Conservation (phyloP, 1,284 basidiomycete genomes). For the Rhodotorula sp. region DNA sequence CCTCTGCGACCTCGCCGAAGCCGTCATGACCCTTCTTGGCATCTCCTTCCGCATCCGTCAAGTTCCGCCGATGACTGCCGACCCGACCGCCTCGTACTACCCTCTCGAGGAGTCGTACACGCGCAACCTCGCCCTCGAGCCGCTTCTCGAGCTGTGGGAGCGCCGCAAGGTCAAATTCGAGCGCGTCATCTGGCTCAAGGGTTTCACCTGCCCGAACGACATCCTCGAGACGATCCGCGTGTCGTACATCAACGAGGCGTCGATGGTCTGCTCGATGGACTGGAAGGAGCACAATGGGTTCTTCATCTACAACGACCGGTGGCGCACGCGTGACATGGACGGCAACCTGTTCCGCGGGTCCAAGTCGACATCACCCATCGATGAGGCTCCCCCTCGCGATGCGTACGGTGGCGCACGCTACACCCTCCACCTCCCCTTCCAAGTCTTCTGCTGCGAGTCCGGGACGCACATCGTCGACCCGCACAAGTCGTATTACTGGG, state of each 20-base stretch:
- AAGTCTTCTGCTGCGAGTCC: slow-evolving; percentile 94
- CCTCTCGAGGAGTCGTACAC: slow-evolving; percentile 88
- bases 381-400: slow-evolving; percentile 85
- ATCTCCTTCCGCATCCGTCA: slow-evolving; percentile 85
- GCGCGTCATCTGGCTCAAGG: slow-evolving; percentile 91
- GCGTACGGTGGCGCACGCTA: slow-evolving; percentile 74
- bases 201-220: slow-evolving; percentile 94
- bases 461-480: slow-evolving; percentile 94
- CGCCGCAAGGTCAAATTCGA: slow-evolving; percentile 77
- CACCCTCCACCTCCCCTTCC: slow-evolving; percentile 85
- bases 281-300: slow-evolving; percentile 95
- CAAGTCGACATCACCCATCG: slow-evolving; percentile 83
- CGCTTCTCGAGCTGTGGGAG: slow-evolving; percentile 74
- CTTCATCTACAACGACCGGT: slow-evolving; percentile 94
- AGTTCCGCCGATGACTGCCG: slow-evolving; percentile 81
- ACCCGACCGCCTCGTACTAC: slow-evolving; percentile 83
- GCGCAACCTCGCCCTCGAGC: slow-evolving; percentile 84
- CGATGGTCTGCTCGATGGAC: slow-evolving; percentile 97
- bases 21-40: slow-evolving; percentile 82
- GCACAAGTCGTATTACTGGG: slow-evolving; percentile 84
- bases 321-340: slow-evolving; percentile 91
- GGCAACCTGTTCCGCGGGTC: slow-evolving; percentile 94
- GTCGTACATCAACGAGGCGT: slow-evolving; percentile 80
- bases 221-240: slow-evolving; percentile 90
- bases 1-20: slow-evolving; percentile 84